Percentiles rank a stretch among this genome's conserved stretches.
These are phyloP conservation scores for Eucalyptus melliodora DNA, from an alignment of 345 rosid genomes.

Conservation along the genomic window DNA sequence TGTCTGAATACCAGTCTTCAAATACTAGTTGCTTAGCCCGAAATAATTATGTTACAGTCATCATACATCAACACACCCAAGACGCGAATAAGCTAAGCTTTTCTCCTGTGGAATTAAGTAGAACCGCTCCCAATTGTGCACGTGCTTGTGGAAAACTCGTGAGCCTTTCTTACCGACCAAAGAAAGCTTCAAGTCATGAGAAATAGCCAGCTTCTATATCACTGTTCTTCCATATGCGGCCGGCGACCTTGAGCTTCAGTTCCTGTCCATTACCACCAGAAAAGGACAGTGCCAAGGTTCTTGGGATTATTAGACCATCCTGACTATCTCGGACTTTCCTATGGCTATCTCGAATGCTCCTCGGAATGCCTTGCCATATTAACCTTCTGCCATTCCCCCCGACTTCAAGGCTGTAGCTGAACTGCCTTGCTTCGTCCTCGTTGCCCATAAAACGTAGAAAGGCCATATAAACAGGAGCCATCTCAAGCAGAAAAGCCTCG, in stretches of 20 bases:
- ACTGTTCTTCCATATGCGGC: slow-evolving; percentile 41
- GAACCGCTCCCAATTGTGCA: neutral
- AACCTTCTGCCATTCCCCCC: slow-evolving; percentile 43
- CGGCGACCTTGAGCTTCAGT: slow-evolving; percentile 33
- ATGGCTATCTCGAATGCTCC: slow-evolving; percentile 47
- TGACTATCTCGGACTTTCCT: slow-evolving; percentile 44
- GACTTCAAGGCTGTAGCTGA: slow-evolving; percentile 44
- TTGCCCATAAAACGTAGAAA: slow-evolving; percentile 50
- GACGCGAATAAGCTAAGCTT: neutral
- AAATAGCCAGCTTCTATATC: neutral
- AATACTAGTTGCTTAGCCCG: neutral
- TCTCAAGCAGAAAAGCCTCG: slow-evolving; percentile 44
- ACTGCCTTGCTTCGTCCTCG: slow-evolving; percentile 32
- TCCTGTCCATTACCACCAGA: slow-evolving; percentile 39
- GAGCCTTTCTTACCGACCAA: neutral
- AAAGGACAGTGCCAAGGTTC: slow-evolving; percentile 40
- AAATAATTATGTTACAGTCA: neutral
- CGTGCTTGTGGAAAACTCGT: neutral
- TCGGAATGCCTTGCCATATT: slow-evolving; percentile 42
- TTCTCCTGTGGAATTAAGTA: neutral
- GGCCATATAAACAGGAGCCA: slow-evolving; percentile 51
- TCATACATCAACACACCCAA: neutral
- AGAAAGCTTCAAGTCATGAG: neutral
- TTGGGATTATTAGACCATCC: slow-evolving; percentile 40
- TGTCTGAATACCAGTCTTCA: neutral